phyloP scores from a whole-genome alignment of 129 eudicot genomes.

The Ambrosia artemisiifolia region DNA sequence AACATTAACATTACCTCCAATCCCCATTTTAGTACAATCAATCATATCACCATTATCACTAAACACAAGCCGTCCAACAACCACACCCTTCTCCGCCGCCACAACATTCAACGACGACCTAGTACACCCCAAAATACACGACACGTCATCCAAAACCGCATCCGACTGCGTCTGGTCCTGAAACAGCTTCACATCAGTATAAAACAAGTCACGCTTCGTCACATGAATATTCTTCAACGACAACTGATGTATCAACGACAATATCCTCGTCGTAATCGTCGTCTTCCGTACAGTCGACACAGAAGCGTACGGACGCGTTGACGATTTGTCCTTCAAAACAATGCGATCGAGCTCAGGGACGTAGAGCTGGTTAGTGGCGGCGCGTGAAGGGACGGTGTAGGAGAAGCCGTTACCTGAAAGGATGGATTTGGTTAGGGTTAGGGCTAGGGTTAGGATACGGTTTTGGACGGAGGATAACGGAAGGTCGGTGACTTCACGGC shows the following conservation, averaged over 20 bases:
- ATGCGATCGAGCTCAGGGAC: conserved; percentile 95
- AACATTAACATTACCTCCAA: conserved; percentile 41
- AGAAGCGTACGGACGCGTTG: conserved; percentile 61
- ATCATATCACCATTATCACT: conserved; percentile 93
- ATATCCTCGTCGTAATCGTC: conserved; percentile 73
- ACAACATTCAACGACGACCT: conserved; percentile 80
- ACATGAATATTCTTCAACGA: conserved; percentile 67
- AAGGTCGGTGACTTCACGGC: conserved; percentile 86
- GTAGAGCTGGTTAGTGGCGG: conserved; percentile 86
- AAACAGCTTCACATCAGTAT: conserved; percentile 92
- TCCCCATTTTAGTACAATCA: conserved; percentile 97
- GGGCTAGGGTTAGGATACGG: conserved; percentile 52
- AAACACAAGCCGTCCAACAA: conserved; percentile 74
- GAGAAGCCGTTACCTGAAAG: conserved; percentile 82
- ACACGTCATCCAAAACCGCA: conserved; percentile 81
- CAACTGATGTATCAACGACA: conserved; percentile 74
- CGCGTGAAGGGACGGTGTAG: conserved; percentile 86
- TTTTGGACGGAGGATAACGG: conserved; percentile 69
- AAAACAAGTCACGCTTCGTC: conserved; percentile 86
- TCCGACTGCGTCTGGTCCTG: conserved; percentile 88
- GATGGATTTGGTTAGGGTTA: conserved; percentile 62
- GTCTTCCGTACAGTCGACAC: conserved; percentile 83
- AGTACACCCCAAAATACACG: conserved; percentile 82
- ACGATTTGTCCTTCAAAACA: conserved; percentile 71
- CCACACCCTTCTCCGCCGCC: conserved; percentile 91